Conservation (phyloP, 2,329 filamentous ascomycete genomes). For the Penicillium sp. region DNA sequence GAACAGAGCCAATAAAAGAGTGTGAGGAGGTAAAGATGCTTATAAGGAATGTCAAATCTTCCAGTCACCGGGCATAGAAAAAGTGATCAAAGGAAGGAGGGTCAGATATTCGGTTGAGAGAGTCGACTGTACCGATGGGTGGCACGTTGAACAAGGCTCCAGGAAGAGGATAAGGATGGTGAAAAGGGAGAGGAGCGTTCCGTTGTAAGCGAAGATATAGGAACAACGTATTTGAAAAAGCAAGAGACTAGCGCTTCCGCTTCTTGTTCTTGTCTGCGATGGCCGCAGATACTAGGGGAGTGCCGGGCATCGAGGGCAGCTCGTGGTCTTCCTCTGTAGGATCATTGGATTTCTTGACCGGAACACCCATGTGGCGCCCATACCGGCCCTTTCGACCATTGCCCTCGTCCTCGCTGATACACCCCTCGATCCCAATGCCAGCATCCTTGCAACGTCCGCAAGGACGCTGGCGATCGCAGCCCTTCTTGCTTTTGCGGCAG, state of each 20-base stretch:
- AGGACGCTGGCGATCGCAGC: constrained; percentile 92
- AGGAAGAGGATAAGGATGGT: constrained; percentile 6
- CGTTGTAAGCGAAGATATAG: neutral
- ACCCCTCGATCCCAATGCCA: constrained; percentile 87
- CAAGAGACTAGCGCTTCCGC: constrained; percentile 57
- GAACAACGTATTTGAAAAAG: constrained; percentile 4
- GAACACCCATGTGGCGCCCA: constrained; percentile 65
- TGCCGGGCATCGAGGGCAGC: constrained; percentile 35
- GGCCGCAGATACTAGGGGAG: constrained; percentile 30
- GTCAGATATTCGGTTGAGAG: neutral
- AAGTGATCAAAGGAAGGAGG: constrained; percentile 14
- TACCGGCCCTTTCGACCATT: constrained; percentile 96
- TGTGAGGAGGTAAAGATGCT: constrained; percentile 15
- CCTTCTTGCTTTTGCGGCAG: constrained; percentile 99
- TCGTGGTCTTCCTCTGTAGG: constrained; percentile 55
- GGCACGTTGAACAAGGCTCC: constrained; percentile 5
- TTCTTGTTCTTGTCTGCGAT: constrained; percentile 64
- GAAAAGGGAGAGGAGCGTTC: constrained; percentile 9
- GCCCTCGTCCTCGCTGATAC: constrained; percentile 95
- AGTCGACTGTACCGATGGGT: too few species aligned
- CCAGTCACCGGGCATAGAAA: constrained; percentile 3
- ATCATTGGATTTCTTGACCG: constrained; percentile 57
- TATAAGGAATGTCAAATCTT: constrained; percentile 20
- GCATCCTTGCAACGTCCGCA: constrained; percentile 95
- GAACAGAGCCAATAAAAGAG: constrained; percentile 18